Base-by-base conservation (phyloP, 106 monocot genomes). In the Allium fistulosum region DNA sequence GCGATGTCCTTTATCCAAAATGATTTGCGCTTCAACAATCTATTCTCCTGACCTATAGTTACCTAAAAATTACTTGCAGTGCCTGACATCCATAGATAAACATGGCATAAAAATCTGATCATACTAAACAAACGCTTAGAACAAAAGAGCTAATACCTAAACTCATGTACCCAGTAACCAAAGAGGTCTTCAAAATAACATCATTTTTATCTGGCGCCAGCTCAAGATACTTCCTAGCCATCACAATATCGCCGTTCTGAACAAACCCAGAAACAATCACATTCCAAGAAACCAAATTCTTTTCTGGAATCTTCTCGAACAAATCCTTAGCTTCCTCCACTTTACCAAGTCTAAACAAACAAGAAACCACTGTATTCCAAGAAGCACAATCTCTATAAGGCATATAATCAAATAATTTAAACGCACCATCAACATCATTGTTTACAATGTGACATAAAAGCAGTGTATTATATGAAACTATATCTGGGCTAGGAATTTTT, bases 301-400 rank as follows among this genome's bases (percentile, higher is more conserved):
- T 90, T 2, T 28, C 27, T 4, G 85, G 85, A 68, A 90, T 90
- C 9, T 16, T 66, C 2, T 46, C 59, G 64, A 91, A 91, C 27
- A 84, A 11, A 28, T 51, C 10, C 52, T 69, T 58, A 9, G 87
- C 91, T 53, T 82, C 79, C 9, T 75, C 50, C 61, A 80, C 22
- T 69, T 51, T 47, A 26, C 84, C 80, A 46, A 59, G 46, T 48
- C 63, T 49, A 11, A 77, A 53, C 10, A 87, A 72, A 7, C 87
- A 86, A 4, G 91, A 84, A 45, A 91, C 59, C 87, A 91, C 82
- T 63, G 82, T 71, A 69, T 91, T 91, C 87, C 87, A 91, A 16
- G 87, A 84, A 11, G 75, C 77, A 16, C 16, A 59, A 57, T 91
- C 91, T 51, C 69, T 81, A 46, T 49, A n/a, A 1, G 79, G 75